Evolutionary conservation across 225 moss, liverwort and hornwort genomes (phyloP), one percentile per base, ranked within the genome.

Genomic region (Ulota crispa): DNA sequence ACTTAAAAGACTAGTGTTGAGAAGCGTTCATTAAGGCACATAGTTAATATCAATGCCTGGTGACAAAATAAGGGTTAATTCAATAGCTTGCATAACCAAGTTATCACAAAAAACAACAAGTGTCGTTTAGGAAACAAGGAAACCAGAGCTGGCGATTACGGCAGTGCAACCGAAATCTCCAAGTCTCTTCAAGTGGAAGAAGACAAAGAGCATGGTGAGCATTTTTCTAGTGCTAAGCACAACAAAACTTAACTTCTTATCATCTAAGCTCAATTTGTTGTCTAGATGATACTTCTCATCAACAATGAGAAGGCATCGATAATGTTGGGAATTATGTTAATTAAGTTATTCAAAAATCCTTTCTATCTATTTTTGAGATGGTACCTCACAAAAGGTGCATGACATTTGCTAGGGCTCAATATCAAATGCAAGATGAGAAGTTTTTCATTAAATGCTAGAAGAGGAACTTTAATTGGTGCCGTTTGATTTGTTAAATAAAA

Each of bases 131-230:
- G 37, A 73, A 78, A 59, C 7, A 36, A 83, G 69, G 78, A 86
- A 63, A 64, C 83, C 34, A 84, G 78, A 89, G 81, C 83, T 86
- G 86, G 83, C 86, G 78, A 89, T 89, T 86, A 81, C 81, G 67
- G 71, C 83, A 59, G 60, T 50, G 13, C 88, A 78, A 66, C 75
- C 70, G 71, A 73, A 89, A 83, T 88, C 88, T 86, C 83, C 81
- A 28, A 77, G 83, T 81, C 78, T 85, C 73, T 83, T 83, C 70
- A 86, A 86, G 78, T 81, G 74, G 75, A 86, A 88, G 70, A 86
- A 85, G 83, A 81, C 85, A 50, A 83, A 83, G 88, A 83, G 57
- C 78, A 86, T 86, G 85, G 88, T 88, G 85, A 83, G 85, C 78
- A 53, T 70, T 81, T 83, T 68, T 77, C 5, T 13, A 61, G 32